Conservation (phyloP, 2,329 filamentous ascomycete species). For the Monosporascus sp. region DNA sequence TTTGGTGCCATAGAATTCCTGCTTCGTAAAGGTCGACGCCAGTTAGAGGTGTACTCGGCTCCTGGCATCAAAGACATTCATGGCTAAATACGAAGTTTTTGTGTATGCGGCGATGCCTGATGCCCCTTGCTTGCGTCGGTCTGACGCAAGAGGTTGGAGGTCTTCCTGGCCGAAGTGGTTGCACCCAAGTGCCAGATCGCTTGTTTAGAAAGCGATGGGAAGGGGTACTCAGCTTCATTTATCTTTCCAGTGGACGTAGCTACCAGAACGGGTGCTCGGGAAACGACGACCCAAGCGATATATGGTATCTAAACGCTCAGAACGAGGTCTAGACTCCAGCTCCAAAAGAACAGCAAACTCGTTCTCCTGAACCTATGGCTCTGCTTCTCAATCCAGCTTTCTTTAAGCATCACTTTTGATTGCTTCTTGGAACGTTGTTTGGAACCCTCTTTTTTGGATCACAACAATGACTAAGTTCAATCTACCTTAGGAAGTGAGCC, state of each 20-base stretch:
- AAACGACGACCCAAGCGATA: background rate
- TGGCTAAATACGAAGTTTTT: background rate
- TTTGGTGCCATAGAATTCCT: conserved; percentile 83
- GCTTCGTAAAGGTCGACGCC: conserved; percentile 71
- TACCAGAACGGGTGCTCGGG: background rate
- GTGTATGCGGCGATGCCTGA: too few species aligned
- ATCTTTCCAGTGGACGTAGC: too few species aligned
- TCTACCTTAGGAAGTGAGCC: conserved; percentile 39
- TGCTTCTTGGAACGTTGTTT: conserved; percentile 28
- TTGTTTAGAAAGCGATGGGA: background rate
- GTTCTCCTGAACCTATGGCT: conserved; percentile 10
- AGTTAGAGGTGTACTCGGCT: conserved; percentile 76
- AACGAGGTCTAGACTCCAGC: conserved; percentile 1
- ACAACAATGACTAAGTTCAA: conserved; percentile 29
- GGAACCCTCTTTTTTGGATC: conserved; percentile 19
- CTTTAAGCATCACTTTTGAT: conserved; percentile 22
- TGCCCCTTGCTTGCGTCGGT: too few species aligned
- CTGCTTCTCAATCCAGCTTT: conserved; percentile 16
- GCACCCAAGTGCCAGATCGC: background rate
- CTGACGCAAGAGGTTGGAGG: too few species aligned
- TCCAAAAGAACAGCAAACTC: conserved; percentile 1
- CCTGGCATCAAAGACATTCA: conserved; percentile 72
- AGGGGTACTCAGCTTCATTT: background rate
- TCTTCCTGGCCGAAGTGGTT: background rate
- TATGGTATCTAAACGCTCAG: background rate